A percentile compares a stretch with the other conserved stretches of the same genome.
Evolutionary conservation across 768 basidiomycete species (phyloP).

Genomic region (Xanthoconium purpureum): DNA sequence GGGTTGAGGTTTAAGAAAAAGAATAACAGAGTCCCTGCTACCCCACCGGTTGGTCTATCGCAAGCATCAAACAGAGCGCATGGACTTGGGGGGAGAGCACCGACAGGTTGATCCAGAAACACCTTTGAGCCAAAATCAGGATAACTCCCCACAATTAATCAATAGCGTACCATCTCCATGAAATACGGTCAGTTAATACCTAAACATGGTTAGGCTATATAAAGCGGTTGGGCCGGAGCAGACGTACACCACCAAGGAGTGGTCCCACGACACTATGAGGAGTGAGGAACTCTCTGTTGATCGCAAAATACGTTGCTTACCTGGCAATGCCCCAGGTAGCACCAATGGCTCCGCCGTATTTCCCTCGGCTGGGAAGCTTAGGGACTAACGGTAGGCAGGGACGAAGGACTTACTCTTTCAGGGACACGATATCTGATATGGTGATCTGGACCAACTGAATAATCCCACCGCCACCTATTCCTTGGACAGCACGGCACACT

Average conservation of each 20-base stretch:
- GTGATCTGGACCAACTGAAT: slow-evolving; percentile 37
- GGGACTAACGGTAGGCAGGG: not conserved
- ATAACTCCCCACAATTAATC: not conserved
- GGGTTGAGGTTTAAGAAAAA: slow-evolving; percentile 37
- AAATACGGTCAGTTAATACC: slow-evolving; percentile 35
- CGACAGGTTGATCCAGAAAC: slow-evolving; percentile 37
- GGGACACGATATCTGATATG: slow-evolving; percentile 38
- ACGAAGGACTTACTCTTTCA: slow-evolving; percentile 28
- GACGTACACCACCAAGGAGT: slow-evolving; percentile 36
- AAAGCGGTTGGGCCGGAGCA: not conserved
- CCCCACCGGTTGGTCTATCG: slow-evolving; percentile 35
- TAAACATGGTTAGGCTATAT: slow-evolving; percentile 2
- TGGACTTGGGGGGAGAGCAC: slow-evolving; percentile 1
- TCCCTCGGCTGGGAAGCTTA: slow-evolving; percentile 33
- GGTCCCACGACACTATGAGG: slow-evolving; percentile 41
- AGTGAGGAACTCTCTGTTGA: not conserved
- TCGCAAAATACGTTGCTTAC: slow-evolving; percentile 13
- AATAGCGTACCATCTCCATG: slow-evolving; percentile 39
- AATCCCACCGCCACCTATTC: slow-evolving; percentile 42
- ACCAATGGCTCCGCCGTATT: slow-evolving; percentile 37
- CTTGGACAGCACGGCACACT: slow-evolving; percentile 40
- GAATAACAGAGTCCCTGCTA: slow-evolving; percentile 31
- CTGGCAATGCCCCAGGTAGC: slow-evolving; percentile 41
- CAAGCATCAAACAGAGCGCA: not conserved
- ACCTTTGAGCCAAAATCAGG: slow-evolving; percentile 23